Percentiles rank a stretch among this genome's conserved stretches.
Evolutionary conservation across 306 rosid species (phyloP).

Genomic region (Crotalaria pallida): DNA sequence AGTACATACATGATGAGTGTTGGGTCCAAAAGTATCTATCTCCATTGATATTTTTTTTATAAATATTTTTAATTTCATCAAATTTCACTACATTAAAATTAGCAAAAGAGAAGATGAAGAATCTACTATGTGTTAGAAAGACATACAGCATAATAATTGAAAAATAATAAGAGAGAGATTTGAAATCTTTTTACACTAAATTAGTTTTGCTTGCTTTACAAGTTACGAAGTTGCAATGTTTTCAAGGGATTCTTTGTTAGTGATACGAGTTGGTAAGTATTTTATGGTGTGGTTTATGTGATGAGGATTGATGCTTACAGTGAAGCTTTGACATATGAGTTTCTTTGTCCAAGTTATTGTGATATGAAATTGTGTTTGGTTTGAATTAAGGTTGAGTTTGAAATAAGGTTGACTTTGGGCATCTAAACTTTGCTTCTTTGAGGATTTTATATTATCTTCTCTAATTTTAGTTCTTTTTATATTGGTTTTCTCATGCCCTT

Average conservation of each 20-base stretch:
- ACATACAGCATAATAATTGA: not conserved
- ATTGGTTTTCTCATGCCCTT: too few species aligned
- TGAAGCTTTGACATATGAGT: too few species aligned
- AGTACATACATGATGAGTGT: not conserved
- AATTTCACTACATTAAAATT: not conserved
- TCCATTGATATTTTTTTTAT: not conserved
- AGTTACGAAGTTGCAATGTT: conserved; percentile 19
- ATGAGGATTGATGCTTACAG: too few species aligned
- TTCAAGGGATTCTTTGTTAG: conserved; percentile 3
- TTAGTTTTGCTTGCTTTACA: conserved; percentile 19
- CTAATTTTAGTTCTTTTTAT: too few species aligned
- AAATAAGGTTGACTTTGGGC: too few species aligned
- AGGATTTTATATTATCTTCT: too few species aligned
- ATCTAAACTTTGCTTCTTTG: too few species aligned
- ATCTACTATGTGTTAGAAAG: not conserved
- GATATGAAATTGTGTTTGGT: too few species aligned
- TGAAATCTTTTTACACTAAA: conserved; percentile 19
- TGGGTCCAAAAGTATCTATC: not conserved
- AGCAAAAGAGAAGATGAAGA: not conserved
- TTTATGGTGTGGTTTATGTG: too few species aligned
- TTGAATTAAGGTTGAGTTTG: too few species aligned
- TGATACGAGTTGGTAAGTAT: too few species aligned
- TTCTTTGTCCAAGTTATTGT: too few species aligned
- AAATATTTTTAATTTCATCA: not conserved
- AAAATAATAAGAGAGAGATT: not conserved